Evolutionary conservation across 2,329 filamentous ascomycete species (phyloP), one percentile per base, ranked within the genome.

Genomic region (Thyridium curvatum): DNA sequence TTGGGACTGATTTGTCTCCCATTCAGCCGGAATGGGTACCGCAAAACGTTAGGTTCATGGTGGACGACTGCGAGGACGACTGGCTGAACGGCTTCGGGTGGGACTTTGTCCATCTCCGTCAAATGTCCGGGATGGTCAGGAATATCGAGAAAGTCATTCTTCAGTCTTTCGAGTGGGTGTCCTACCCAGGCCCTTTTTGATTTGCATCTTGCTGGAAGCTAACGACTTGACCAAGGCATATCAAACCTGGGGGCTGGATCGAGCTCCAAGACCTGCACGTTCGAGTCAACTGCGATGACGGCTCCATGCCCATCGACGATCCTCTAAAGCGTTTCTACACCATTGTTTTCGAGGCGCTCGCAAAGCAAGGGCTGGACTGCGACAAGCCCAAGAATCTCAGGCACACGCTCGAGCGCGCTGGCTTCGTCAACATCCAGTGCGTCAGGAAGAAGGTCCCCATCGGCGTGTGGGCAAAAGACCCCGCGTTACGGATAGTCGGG

Each of bases 41-140:
- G 14, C 68, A 74, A 7, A 82, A 82, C 49, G 68, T 77, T 12
- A 66, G 66, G 13, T 82, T 82, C 57, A 66, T 79, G 47, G 68
- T 84, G 9, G 79, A 83, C 46, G 79, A 84, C 50, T 69, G 72
- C 18, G 75, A 80, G 53, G 66, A 65, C 41, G 60, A 66, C 3
- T 75, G 71, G 34, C n/a, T 33, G 21, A n/a, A 35, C 8, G 12
- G n/a, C 35, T 12, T 42, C 48, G 26, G 48, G 37, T 31, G 14
- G 28, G 30, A 16, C 12, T 29, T 21, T 4, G 30, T 32, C 49
- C 47, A 44, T 42, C 46, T 26, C 21, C 21, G 21, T 26, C 21
- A 26, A 10, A 26, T 26, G 21, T 26, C 21, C 6, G 21, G 21
- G 21, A 26, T 26, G 21, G 21, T 26, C 21, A 26, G 21, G 21